phyloP scores from a whole-genome alignment of 495 filamentous ascomycete species.

The Daldinia vernicosa region DNA sequence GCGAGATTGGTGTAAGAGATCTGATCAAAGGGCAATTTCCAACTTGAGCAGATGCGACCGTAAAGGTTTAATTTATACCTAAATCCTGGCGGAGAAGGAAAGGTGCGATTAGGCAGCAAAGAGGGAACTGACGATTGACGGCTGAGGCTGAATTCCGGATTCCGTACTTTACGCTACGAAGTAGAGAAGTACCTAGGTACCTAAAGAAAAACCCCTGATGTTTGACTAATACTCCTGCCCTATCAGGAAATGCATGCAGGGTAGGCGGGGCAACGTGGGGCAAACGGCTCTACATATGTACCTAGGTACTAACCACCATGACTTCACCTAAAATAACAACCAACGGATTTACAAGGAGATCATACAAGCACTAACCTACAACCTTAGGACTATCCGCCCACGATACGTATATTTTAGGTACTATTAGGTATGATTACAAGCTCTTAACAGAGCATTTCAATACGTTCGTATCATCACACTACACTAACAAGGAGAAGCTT shows the following conservation, averaged over 20 bases:
- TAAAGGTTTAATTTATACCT: not conserved
- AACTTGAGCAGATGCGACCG: not conserved
- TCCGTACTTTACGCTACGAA: not conserved
- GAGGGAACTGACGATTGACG: not conserved
- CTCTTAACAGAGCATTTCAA: too few relatives aligned
- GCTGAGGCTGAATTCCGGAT: not conserved
- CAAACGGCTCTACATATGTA: not conserved
- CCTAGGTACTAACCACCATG: not conserved
- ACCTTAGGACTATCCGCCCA: not conserved
- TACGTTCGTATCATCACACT: too few relatives aligned
- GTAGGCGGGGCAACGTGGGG: not conserved
- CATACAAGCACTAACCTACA: too few relatives aligned
- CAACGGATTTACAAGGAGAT: not conserved
- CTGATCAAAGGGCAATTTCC: not conserved
- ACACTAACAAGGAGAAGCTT: too few relatives aligned
- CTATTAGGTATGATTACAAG: too few relatives aligned
- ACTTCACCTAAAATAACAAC: not conserved
- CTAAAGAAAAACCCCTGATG: not conserved
- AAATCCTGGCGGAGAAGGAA: not conserved
- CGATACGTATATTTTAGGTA: too few relatives aligned
- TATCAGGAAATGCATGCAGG: not conserved
- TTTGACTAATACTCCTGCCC: not conserved
- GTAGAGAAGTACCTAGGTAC: too few relatives aligned
- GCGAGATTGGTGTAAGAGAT: not conserved
- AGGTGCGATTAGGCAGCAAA: not conserved